A percentile compares a stretch with the other conserved stretches of the same genome.
Evolutionary conservation across 78 protist species (phyloP).

Genomic region (Paulinella micropora): DNA sequence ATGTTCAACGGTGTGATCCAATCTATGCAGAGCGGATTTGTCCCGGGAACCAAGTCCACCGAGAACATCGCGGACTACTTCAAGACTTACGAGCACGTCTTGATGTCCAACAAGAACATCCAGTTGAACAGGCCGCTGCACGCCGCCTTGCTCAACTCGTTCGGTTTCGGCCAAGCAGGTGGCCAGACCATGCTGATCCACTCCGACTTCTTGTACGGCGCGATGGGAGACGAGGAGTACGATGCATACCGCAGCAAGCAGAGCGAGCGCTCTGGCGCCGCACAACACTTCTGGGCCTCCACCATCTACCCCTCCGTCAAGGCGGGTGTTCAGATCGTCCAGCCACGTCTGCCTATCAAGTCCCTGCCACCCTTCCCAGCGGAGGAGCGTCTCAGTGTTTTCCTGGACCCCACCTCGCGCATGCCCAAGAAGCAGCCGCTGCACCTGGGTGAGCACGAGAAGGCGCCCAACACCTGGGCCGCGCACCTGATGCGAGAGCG

Average conservation of each 20-base stretch:
- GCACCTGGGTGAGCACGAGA: no score
- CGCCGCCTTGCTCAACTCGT: slow-evolving; percentile 40
- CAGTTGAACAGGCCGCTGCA: background rate
- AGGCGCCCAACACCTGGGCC: no score
- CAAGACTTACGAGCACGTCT: background rate
- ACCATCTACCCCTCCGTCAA: no score
- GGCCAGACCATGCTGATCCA: slow-evolving; percentile 36
- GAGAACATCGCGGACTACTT: slow-evolving; percentile 39
- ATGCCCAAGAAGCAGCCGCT: no score
- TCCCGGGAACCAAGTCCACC: slow-evolving; percentile 52
- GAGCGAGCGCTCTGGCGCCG: no score
- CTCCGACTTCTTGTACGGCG: slow-evolving; percentile 24
- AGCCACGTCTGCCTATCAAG: no score
- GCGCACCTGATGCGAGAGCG: no score
- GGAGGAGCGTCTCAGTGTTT: no score
- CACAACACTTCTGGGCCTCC: no score
- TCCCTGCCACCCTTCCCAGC: no score
- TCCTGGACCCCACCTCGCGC: no score
- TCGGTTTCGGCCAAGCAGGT: slow-evolving; percentile 65
- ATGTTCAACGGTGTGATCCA: slow-evolving; percentile 55
- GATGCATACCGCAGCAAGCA: background rate
- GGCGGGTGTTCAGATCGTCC: no score
- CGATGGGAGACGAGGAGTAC: background rate
- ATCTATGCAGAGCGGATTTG: background rate
- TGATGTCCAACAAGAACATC: background rate